Percentiles rank a stretch among this genome's conserved stretches.
Evolutionary conservation across 2,329 filamentous ascomycete species (phyloP).

Genomic region (Fusarium sp.): DNA sequence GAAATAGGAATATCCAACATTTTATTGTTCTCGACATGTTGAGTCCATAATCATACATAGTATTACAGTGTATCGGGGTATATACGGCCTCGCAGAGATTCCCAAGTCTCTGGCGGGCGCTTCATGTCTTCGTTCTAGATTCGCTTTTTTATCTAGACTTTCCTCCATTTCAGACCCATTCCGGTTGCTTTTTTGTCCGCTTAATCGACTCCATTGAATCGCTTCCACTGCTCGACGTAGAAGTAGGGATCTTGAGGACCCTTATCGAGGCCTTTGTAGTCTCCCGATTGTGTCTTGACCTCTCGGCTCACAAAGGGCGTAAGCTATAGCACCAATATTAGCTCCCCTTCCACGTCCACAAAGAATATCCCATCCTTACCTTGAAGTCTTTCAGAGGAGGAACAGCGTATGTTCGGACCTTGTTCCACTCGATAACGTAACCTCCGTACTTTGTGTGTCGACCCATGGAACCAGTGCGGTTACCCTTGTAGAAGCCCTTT

Average conservation of each 20-base stretch:
- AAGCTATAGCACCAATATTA: slow-evolving; percentile 64
- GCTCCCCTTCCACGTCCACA: neutral
- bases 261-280: slow-evolving; percentile 63
- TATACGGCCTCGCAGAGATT: slow-evolving; percentile 47
- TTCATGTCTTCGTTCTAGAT: slow-evolving; percentile 14
- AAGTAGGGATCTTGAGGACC: slow-evolving; percentile 71
- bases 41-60: slow-evolving; percentile 49
- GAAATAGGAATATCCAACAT: slow-evolving; percentile 23
- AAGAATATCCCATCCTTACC: slow-evolving; percentile 61
- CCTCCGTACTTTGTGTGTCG: slow-evolving; percentile 84
- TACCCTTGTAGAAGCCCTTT: slow-evolving; percentile 98
- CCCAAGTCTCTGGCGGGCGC: slow-evolving; percentile 26
- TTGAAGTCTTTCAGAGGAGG: slow-evolving; percentile 79
- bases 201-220: slow-evolving; percentile 72
- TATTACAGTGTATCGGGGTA: slow-evolving; percentile 50
- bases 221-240: slow-evolving; percentile 76
- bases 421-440: slow-evolving; percentile 85
- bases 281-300: slow-evolving; percentile 65
- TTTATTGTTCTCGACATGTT: slow-evolving; percentile 17
- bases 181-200: neutral
- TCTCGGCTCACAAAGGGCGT: slow-evolving; percentile 80
- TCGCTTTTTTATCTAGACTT: slow-evolving; percentile 2
- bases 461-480: slow-evolving; percentile 88
- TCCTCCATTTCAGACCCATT: neutral
- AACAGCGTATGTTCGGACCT: slow-evolving; percentile 91